Evolutionary conservation across 2,329 filamentous ascomycete species (phyloP).

Genomic region (Ascomycota sp.): DNA sequence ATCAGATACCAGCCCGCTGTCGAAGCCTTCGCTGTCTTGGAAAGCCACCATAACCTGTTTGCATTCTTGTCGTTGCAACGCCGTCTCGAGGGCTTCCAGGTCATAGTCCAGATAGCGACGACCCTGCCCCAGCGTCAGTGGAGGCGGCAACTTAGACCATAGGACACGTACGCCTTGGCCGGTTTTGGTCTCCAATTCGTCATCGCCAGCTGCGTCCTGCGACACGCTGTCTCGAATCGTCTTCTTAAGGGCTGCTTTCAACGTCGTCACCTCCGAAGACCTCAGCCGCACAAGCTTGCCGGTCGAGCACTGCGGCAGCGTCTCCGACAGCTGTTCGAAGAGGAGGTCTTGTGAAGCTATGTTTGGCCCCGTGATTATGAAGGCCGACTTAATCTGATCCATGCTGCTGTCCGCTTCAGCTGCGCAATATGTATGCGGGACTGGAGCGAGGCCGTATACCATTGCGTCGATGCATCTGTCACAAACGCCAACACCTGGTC

Average conservation of each 20-base stretch:
- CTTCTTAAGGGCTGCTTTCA: conserved; percentile 50
- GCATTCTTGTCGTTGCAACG: conserved; percentile 28
- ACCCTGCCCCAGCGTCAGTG: conserved; percentile 17
- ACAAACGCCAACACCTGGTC: conserved; percentile 35
- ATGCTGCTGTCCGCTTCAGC: conserved; percentile 6
- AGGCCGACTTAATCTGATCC: conserved; percentile 40
- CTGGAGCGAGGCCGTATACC: conserved; percentile 5
- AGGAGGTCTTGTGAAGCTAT: conserved; percentile 52
- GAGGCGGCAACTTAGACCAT: too few relatives aligned
- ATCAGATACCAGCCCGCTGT: conserved; percentile 47
- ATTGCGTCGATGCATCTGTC: conserved; percentile 12
- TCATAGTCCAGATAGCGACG: conserved; percentile 57
- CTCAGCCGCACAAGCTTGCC: conserved; percentile 43
- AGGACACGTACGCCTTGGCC: conserved; percentile 22
- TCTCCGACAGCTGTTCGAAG: conserved; percentile 45
- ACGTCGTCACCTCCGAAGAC: conserved; percentile 47
- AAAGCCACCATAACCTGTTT: conserved; percentile 48
- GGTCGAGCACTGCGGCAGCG: conserved; percentile 21
- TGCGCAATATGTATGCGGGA: too few relatives aligned
- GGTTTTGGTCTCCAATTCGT: conserved; percentile 24
- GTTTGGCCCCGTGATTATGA: conserved; percentile 58
- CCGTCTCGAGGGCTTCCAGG: conserved; percentile 44
- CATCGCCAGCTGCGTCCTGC: conserved; percentile 27
- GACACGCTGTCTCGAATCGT: conserved; percentile 45
- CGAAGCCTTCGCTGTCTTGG: conserved; percentile 66